Evolutionary conservation across 1,284 basidiomycete genomes (phyloP), one percentile per base, ranked within the genome.

Genomic region (Psilocybe mexicana): DNA sequence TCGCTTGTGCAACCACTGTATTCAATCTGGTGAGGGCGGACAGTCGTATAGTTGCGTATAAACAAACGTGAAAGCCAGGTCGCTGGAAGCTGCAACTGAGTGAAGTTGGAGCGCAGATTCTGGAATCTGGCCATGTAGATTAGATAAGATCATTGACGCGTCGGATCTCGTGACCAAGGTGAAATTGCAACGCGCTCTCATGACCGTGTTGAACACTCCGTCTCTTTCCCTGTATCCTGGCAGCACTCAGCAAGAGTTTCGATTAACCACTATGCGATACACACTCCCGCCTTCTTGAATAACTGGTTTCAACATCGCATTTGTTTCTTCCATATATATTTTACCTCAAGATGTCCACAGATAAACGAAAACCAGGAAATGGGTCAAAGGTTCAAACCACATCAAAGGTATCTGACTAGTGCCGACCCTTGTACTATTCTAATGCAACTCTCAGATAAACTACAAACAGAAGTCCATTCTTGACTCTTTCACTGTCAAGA

Each of bases 401-500:
- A 30, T 25, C 46, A n/a, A 48, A 48, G 30, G 46, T 48, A n/a
- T 8, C 30, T 23, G 33, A 18, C 24, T 2, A 12, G 12, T 35
- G 30, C 12, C 8, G n/a, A 14, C 18, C 5, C 14, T 6, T 35
- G 12, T 12, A 18, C n/a, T 54, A 14, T 49, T 11, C 25, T 43
- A 18, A 30, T 11, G n/a, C n/a, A 28, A n/a, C 24, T 38, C n/a
- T 23, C 59, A 61, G 38, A 36, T 56, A 25, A 36, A 54, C 10
- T 25, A 61, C 43, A 64, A 65, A 54, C 75, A 79, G 64, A 70
- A 65, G 59, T 76, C 76, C 2, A 61, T 78, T 1, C 61, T 76
- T 35, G 76, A 78, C 55, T 62, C 64, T 10, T 67, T 67, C 42
- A 25, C 56, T 18, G 26, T 43, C 8, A 61, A 59, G 47, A 57